phyloP scores from a whole-genome alignment of 441 rosid genomes.

The Pelargonium cotyledonis region DNA sequence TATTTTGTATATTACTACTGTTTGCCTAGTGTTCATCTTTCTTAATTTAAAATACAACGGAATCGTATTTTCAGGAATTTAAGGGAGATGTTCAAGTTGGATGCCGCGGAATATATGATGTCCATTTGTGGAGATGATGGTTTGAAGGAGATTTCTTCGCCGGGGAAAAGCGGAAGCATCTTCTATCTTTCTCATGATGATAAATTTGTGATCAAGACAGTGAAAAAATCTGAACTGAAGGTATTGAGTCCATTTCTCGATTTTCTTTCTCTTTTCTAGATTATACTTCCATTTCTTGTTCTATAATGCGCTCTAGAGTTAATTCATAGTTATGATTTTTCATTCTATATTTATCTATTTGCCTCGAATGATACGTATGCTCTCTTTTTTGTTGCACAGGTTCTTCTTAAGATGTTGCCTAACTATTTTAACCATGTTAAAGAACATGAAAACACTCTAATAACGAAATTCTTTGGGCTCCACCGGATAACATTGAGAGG shows the following conservation, averaged over 20 bases:
- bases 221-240: constrained; percentile 78
- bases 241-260: constrained; percentile 28
- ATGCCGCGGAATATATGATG: constrained; percentile 99
- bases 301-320: neutral
- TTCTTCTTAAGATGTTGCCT: constrained; percentile 78
- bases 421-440: constrained; percentile 68
- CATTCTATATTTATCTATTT: neutral
- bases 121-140: constrained; percentile 97
- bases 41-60: neutral
- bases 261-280: neutral
- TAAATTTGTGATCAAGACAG: constrained; percentile 91
- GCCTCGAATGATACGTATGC: neutral
- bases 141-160: constrained; percentile 68
- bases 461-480: constrained; percentile 86
- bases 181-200: constrained; percentile 87
- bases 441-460: constrained; percentile 77
- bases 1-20: constrained; percentile 14
- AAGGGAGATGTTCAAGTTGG: constrained; percentile 93
- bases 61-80: constrained; percentile 54
- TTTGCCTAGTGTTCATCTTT: no score
- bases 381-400: constrained; percentile 36
- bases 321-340: neutral
- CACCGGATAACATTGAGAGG: constrained; percentile 71
- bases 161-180: constrained; percentile 97
- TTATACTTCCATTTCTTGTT: no score